A percentile compares a stretch with the other conserved stretches of the same genome.
Evolutionary conservation across 495 filamentous ascomycete species (phyloP).

Genomic region (Cairneyella variabilis): DNA sequence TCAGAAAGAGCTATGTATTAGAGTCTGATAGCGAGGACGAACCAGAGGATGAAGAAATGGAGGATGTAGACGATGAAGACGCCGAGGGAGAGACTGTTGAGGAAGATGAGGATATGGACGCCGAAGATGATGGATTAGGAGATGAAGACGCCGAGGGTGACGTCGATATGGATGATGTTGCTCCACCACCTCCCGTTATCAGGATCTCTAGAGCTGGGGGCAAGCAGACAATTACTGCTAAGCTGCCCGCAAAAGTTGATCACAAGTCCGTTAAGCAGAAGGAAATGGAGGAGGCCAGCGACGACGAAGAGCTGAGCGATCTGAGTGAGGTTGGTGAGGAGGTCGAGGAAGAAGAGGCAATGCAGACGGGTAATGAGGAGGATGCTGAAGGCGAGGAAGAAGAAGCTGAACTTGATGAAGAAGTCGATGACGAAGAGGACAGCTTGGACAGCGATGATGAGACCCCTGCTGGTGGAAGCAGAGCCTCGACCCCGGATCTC

Average conservation of each 20-base stretch:
- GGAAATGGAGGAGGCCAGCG: slow-evolving; percentile 30
- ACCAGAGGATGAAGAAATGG: slow-evolving; percentile 40
- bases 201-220: slow-evolving; percentile 25
- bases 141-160: slow-evolving; percentile 39
- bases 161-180: slow-evolving; percentile 42
- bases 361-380: slow-evolving; percentile 33
- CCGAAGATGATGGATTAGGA: slow-evolving; percentile 41
- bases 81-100: slow-evolving; percentile 30
- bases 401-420: slow-evolving; percentile 43
- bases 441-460: slow-evolving; percentile 67
- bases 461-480: slow-evolving; percentile 48
- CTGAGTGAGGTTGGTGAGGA: slow-evolving; percentile 34
- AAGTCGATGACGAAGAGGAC: slow-evolving; percentile 58
- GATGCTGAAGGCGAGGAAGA: slow-evolving; percentile 42
- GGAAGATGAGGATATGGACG: slow-evolving; percentile 40
- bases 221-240: slow-evolving; percentile 19
- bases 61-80: slow-evolving; percentile 40
- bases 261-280: slow-evolving; percentile 23
- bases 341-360: slow-evolving; percentile 35
- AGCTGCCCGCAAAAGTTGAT: slow-evolving; percentile 15
- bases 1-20: slow-evolving; percentile 66
- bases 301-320: slow-evolving; percentile 46
- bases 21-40: slow-evolving; percentile 49
- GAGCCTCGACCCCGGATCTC: slow-evolving; percentile 69
- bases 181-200: slow-evolving; percentile 27